Conservation (phyloP, 805 yeast species). For the Schwanniomyces sp. region DNA sequence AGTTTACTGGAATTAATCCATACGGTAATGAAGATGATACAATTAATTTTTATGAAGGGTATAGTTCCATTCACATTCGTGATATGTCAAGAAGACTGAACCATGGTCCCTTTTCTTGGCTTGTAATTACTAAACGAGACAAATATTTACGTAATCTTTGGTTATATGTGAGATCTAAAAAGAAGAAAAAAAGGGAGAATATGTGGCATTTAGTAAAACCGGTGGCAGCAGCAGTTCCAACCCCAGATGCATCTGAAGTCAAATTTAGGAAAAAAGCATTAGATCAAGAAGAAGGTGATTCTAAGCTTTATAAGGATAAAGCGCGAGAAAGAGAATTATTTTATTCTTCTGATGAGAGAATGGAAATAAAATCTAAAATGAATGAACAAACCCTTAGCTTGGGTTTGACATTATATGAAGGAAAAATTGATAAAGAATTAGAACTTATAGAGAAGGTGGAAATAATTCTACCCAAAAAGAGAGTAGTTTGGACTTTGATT, state of each 20-base stretch:
- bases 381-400: slow-evolving; percentile 29
- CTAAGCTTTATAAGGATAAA: slow-evolving; percentile 10
- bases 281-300: slow-evolving; percentile 23
- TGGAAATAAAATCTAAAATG: slow-evolving; percentile 11
- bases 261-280: slow-evolving; percentile 23
- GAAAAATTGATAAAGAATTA: slow-evolving; percentile 29
- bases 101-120: slow-evolving; percentile 55
- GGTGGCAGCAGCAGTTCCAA: neutral
- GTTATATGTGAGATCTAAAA: slow-evolving; percentile 6
- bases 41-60: slow-evolving; percentile 43
- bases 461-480: slow-evolving; percentile 51
- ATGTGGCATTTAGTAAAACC: neutral
- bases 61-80: slow-evolving; percentile 41
- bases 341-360: neutral
- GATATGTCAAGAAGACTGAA: slow-evolving; percentile 40
- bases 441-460: slow-evolving; percentile 42
- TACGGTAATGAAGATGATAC: slow-evolving; percentile 26
- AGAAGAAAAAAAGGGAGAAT: neutral
- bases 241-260: slow-evolving; percentile 9
- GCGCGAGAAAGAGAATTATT: neutral
- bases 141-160: slow-evolving; percentile 15
- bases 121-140: slow-evolving; percentile 50
- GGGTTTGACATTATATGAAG: slow-evolving; percentile 36
- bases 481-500: slow-evolving; percentile 54
- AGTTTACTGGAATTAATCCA: slow-evolving; percentile 22